These are phyloP conservation scores for Fraxinus floribunda DNA, from an alignment of 305 asterid species.

Conservation along the genomic window DNA sequence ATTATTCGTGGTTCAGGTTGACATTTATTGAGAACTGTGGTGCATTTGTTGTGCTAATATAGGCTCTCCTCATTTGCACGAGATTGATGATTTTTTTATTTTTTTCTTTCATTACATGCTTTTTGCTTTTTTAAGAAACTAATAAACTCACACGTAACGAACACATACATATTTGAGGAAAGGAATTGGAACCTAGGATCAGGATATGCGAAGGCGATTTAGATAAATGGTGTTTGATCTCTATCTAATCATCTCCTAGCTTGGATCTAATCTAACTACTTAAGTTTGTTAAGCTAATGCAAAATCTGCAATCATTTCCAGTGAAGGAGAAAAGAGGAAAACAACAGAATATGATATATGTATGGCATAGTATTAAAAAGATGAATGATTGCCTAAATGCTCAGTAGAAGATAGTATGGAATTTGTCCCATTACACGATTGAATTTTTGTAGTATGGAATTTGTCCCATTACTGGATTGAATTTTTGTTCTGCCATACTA, in stretches of 20 bases:
- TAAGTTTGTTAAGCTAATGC: not conserved
- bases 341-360: not conserved
- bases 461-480: not conserved
- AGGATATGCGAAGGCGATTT: not conserved
- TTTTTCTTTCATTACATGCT: not conserved
- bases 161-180: not conserved
- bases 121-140: not conserved
- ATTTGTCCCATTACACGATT: not conserved
- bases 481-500: slow-evolving; percentile 5
- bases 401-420: not conserved
- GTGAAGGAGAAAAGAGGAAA: not conserved
- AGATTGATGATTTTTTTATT: not conserved
- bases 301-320: not conserved
- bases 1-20: slow-evolving; percentile 22
- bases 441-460: not conserved
- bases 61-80: not conserved
- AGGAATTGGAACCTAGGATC: not conserved
- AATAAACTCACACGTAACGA: not conserved
- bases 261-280: slow-evolving; percentile 6
- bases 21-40: not conserved
- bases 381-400: not conserved
- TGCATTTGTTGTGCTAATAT: not conserved
- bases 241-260: not conserved
- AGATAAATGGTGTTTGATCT: not conserved
- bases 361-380: not conserved